Conservation (phyloP, 2,329 filamentous ascomycete species). For the Colletotrichum godetiae region DNA sequence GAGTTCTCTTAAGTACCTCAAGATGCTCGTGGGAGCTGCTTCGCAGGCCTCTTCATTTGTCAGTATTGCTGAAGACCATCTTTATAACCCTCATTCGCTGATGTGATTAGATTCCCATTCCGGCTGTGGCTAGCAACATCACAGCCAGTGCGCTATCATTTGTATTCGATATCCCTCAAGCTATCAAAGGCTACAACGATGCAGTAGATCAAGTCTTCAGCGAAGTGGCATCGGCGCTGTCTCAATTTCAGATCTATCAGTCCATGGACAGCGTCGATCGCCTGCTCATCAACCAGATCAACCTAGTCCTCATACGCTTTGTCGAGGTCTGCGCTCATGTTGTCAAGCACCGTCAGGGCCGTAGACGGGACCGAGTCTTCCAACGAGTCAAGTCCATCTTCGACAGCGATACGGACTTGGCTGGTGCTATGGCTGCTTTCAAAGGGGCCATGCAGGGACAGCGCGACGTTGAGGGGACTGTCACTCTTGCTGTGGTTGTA, state of each 20-base stretch:
- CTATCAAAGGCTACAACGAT: background rate
- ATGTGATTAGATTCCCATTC: background rate
- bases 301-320: background rate
- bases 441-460: background rate
- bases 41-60: background rate
- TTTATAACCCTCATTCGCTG: background rate
- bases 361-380: background rate
- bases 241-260: constrained; percentile 5
- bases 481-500: background rate
- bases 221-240: constrained; percentile 1
- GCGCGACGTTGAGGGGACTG: background rate
- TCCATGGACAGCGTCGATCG: background rate
- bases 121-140: background rate
- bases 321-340: constrained; percentile 9
- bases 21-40: background rate
- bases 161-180: background rate
- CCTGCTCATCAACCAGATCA: background rate
- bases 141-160: background rate
- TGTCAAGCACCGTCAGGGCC: background rate
- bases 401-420: background rate
- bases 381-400: background rate
- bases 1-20: background rate
- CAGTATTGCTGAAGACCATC: background rate
- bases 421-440: background rate
- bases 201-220: background rate